Conservation (phyloP, 441 rosid species). For the Raphanus hybrid region DNA sequence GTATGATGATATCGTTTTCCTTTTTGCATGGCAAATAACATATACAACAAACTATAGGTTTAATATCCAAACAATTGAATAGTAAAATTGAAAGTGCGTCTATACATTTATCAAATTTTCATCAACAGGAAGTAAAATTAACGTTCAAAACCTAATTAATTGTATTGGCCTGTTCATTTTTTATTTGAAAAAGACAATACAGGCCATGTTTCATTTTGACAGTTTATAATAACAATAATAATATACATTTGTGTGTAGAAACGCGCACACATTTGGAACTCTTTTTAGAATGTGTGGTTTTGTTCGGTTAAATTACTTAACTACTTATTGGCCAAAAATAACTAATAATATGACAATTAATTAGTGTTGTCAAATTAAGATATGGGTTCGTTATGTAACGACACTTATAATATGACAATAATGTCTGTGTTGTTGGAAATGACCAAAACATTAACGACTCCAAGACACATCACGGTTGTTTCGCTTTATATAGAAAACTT, state of each 20-base stretch:
- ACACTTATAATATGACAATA: conserved; percentile 33
- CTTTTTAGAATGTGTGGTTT: too few relatives aligned
- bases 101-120: background rate
- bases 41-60: background rate
- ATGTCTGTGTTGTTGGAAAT: conserved; percentile 27
- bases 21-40: background rate
- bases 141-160: background rate
- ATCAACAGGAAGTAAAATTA: background rate
- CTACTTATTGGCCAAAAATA: background rate
- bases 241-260: too few relatives aligned
- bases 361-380: conserved; percentile 19
- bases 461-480: conserved; percentile 40
- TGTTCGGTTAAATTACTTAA: too few relatives aligned
- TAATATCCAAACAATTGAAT: background rate
- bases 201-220: background rate
- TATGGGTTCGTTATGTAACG: conserved; percentile 37
- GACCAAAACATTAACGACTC: conserved; percentile 3
- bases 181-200: too few relatives aligned
- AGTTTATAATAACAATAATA: too few relatives aligned
- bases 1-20: background rate
- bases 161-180: background rate
- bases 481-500: conserved; percentile 14
- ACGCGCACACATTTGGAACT: too few relatives aligned
- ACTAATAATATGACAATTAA: too few relatives aligned
- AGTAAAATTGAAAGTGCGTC: background rate